Percentiles rank a stretch among this genome's conserved stretches.
These are phyloP conservation scores for Cardamine chenopodiifolia DNA, from an alignment of 345 rosid species.

Conservation along the genomic window DNA sequence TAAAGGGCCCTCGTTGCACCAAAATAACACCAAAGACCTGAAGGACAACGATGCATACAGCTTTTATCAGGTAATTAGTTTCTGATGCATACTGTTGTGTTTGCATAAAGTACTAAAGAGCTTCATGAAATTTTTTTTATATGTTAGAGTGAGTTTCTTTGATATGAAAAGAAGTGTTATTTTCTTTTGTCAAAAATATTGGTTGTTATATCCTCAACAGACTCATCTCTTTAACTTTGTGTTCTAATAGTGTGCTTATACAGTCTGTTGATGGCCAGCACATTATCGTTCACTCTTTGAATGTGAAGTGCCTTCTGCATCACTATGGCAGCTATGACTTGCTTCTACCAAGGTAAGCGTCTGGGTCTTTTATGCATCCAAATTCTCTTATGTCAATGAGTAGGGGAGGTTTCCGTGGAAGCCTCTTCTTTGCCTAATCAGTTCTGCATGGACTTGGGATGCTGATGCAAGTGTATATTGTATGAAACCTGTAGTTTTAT, in stretches of 20 bases:
- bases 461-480: not conserved
- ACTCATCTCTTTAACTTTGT: constrained; percentile 12
- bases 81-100: constrained; percentile 2
- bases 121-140: constrained; percentile 2
- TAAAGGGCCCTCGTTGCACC: constrained; percentile 40
- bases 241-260: constrained; percentile 36
- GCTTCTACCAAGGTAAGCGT: constrained; percentile 57
- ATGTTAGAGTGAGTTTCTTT: constrained; percentile 3
- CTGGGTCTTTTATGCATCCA: not conserved
- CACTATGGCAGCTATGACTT: constrained; percentile 81
- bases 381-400: not conserved
- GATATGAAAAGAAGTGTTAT: constrained; percentile 5
- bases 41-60: constrained; percentile 65
- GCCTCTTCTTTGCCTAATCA: not conserved
- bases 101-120: constrained; percentile 5
- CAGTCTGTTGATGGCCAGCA: constrained; percentile 95
- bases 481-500: not conserved
- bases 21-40: constrained; percentile 46
- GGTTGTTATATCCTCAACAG: not conserved
- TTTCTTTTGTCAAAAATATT: not conserved
- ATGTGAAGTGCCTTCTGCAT: constrained; percentile 85
- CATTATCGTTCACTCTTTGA: constrained; percentile 79
- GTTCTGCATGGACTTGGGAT: constrained; percentile 9
- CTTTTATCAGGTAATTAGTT: constrained; percentile 79
- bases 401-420: not conserved